A percentile compares a stretch with the other conserved stretches of the same genome.
Evolutionary conservation across 169 alveolate species (phyloP).

Genomic region (Plasmodium coatneyi): DNA sequence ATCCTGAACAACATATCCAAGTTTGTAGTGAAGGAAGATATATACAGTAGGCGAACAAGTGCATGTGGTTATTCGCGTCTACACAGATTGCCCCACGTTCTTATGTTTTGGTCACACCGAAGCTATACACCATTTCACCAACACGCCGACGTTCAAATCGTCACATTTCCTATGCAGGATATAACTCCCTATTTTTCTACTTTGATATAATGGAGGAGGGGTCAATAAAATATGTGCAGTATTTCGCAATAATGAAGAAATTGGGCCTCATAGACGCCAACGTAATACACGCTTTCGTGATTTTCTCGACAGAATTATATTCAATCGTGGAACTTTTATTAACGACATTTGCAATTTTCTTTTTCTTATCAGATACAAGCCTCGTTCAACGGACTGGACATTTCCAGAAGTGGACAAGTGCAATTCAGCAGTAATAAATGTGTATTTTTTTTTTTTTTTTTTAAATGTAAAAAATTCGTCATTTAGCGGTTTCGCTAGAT

Average conservation of each 20-base stretch:
- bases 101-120: not conserved
- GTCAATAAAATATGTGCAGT: conserved; percentile 57
- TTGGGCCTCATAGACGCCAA: conserved; percentile 51
- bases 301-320: not conserved
- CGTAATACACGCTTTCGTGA: conserved; percentile 3
- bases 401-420: conserved; percentile 27
- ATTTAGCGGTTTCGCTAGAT: not conserved
- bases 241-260: conserved; percentile 39
- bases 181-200: conserved; percentile 32
- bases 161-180: not conserved
- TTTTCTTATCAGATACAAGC: conserved; percentile 20
- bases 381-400: conserved; percentile 55
- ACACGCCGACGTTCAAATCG: not conserved
- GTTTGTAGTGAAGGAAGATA: conserved; percentile 44
- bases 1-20: conserved; percentile 45
- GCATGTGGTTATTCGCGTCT: not conserved
- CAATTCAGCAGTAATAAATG: conserved; percentile 38
- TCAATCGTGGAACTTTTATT: not conserved
- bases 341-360: not conserved
- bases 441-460: not conserved
- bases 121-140: not conserved
- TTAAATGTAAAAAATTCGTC: not conserved
- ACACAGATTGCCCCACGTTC: not conserved
- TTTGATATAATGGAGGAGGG: conserved; percentile 52
- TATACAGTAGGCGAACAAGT: conserved; percentile 29